Conservation (phyloP, 1,284 basidiomycete genomes). For the Nidula niveotomentosa region DNA sequence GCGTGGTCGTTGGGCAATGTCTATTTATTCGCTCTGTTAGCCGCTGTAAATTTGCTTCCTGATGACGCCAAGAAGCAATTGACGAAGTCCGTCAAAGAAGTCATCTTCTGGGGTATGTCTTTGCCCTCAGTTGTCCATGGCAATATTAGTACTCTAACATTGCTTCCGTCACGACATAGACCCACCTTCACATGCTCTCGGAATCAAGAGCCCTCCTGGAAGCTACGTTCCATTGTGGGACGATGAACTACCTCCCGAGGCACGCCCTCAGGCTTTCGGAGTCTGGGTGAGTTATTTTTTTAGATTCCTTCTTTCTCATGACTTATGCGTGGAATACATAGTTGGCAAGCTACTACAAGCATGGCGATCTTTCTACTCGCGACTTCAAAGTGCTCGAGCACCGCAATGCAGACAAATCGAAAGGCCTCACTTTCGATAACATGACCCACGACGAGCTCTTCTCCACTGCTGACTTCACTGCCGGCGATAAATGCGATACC, state of each 20-base stretch:
- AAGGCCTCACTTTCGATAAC: background rate
- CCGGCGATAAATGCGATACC: too few relatives aligned
- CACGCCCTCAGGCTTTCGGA: slow-evolving; percentile 10
- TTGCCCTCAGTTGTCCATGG: background rate
- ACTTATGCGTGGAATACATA: background rate
- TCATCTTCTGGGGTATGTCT: background rate
- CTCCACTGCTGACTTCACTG: background rate
- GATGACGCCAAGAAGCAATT: background rate
- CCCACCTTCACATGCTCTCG: slow-evolving; percentile 2
- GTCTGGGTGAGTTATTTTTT: slow-evolving; percentile 9
- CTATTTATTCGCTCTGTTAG: background rate
- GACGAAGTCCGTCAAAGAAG: background rate
- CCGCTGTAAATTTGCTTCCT: background rate
- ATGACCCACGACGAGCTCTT: background rate
- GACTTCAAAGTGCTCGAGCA: background rate
- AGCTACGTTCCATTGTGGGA: slow-evolving; percentile 12
- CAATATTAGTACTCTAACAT: slow-evolving; percentile 3
- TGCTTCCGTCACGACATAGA: background rate
- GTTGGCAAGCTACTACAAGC: slow-evolving; percentile 10
- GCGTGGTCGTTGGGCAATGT: background rate
- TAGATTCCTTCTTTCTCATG: background rate
- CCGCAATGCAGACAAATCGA: background rate
- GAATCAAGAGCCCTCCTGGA: background rate
- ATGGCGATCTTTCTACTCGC: slow-evolving; percentile 11
- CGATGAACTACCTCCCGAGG: slow-evolving; percentile 4